Base-by-base conservation (phyloP, 2,329 filamentous ascomycete species). In the Emergomyces africanus region DNA sequence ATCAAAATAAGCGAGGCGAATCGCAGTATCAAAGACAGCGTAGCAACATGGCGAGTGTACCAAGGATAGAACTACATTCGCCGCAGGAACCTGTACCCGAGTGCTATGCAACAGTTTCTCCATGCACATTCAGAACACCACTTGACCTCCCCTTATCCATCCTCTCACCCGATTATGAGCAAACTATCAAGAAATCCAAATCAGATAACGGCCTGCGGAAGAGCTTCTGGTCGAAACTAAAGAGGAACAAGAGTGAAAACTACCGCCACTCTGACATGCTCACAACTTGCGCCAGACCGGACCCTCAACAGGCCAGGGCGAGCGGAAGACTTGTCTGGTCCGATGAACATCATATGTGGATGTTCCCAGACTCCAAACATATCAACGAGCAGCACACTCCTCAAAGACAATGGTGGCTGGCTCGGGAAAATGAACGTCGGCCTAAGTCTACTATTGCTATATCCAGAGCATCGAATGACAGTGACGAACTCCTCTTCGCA, bases 401-500 rank as follows among this genome's bases (percentile, higher is more conserved):
- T 44, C 56, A 42, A 35, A 30, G 8, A 9, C 30, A 58, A 18
- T 25, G 46, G 35, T 33, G 41, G 44, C 20, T 15, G 18, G 12
- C 28, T 37, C 42, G 28, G n/a, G 33, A 35, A 23, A 18, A 28
- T 33, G 55, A 37, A 20, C 46, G 23, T 39, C 37, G 48, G 54
- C n/a, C 15, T n/a, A 50, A 35, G n/a, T 49, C 51, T n/a, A 48
- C 28, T n/a, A 37, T 56, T 15, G n/a, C 48, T 25, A 6, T 39
- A 20, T 23, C 54, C 37, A 20, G 18, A 15, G 18, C 55, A 3
- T n/a, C 25, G 8, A 57, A 59, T 25, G 54, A 57, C 4, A 59
- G 61, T 56, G 62, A 61, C 37, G 59, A 64, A 51, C 53, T 62
- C 30, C 62, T 62, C 39, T 64, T 62, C 41, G 62, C 61, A 10